Evolutionary conservation across 352 stramenopile species (phyloP).

Genomic region (Phytopythium kandeliae): DNA sequence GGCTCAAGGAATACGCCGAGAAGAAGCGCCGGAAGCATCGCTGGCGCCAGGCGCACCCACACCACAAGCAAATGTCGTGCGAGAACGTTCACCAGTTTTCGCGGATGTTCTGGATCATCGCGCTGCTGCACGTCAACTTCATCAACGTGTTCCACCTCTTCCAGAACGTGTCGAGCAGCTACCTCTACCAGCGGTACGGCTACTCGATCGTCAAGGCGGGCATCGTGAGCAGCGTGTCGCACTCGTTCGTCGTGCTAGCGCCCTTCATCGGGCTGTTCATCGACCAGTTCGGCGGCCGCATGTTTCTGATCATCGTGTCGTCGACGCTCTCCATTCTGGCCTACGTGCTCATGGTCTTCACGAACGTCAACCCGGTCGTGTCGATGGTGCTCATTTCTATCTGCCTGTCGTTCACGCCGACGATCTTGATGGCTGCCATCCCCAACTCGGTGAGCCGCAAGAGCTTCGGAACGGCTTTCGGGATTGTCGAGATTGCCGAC

Average conservation of each 20-base stretch:
- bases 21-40: constrained; percentile 52
- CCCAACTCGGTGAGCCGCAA: constrained; percentile 69
- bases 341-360: constrained; percentile 86
- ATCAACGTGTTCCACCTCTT: constrained; percentile 91
- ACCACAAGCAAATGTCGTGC: constrained; percentile 44
- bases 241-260: constrained; percentile 80
- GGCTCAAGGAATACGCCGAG: constrained; percentile 67
- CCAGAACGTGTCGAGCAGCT: constrained; percentile 87
- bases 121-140: constrained; percentile 83
- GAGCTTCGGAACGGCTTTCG: constrained; percentile 80
- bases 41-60: constrained; percentile 22
- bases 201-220: constrained; percentile 85
- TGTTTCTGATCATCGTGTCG: constrained; percentile 72
- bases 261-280: constrained; percentile 86
- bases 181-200: constrained; percentile 80
- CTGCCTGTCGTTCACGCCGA: constrained; percentile 82
- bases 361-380: constrained; percentile 59
- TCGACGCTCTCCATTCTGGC: constrained; percentile 68
- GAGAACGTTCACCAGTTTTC: constrained; percentile 70
- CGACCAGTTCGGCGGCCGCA: constrained; percentile 84
- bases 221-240: constrained; percentile 70
- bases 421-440: constrained; percentile 85
- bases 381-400: constrained; percentile 87
- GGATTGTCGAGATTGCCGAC: constrained; percentile 84
- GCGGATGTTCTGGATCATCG: constrained; percentile 84